A percentile compares a stretch with the other conserved stretches of the same genome.
Evolutionary conservation across 2,329 filamentous ascomycete genomes (phyloP).

Genomic region (Fusarium nisikadoi): DNA sequence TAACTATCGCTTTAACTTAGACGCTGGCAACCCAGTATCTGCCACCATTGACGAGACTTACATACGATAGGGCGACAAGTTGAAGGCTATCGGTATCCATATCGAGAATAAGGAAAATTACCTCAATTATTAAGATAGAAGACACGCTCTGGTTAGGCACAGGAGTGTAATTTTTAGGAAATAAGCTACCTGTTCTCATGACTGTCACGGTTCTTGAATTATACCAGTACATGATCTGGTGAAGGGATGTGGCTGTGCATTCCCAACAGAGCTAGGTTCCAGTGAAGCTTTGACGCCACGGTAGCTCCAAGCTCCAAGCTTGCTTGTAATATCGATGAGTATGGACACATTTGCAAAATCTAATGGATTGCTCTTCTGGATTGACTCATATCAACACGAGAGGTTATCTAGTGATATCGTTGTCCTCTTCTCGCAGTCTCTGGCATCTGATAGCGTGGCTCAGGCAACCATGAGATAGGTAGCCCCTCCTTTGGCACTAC

Average conservation of each 20-base stretch:
- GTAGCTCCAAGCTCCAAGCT: slow-evolving; percentile 16
- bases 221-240: not conserved
- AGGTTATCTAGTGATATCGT: not conserved
- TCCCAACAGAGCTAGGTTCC: not conserved
- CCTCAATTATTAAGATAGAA: not conserved
- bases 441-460: slow-evolving; percentile 39
- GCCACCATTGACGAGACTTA: not conserved
- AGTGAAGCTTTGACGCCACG: slow-evolving; percentile 22
- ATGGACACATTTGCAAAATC: not conserved
- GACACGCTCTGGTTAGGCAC: not conserved
- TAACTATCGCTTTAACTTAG: not conserved
- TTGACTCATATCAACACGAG: slow-evolving; percentile 8
- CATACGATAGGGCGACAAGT: not conserved
- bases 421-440: slow-evolving; percentile 24
- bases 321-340: not conserved
- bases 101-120: not conserved
- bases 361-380: not conserved
- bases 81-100: not conserved
- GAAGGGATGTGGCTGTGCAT: slow-evolving; percentile 19
- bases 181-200: not conserved
- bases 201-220: not conserved
- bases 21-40: not conserved
- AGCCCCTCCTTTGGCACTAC: slow-evolving; percentile 38
- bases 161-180: not conserved
- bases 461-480: slow-evolving; percentile 22